Conservation (phyloP, 768 basidiomycete genomes). For the Lanmaoa pseudosensibilis region DNA sequence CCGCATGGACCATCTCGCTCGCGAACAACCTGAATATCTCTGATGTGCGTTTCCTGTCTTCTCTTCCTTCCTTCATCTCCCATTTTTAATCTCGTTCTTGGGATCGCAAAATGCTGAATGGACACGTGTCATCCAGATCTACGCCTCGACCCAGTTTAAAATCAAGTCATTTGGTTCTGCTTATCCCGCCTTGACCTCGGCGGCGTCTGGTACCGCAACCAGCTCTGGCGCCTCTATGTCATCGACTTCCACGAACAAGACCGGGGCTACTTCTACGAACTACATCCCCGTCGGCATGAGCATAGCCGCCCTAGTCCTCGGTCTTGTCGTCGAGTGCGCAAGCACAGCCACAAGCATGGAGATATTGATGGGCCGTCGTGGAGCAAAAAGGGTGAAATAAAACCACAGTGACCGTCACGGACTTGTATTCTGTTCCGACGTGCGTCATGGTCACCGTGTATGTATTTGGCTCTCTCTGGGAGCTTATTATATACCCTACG, state of each 20-base stretch:
- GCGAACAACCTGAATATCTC: conserved; percentile 50
- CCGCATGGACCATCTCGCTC: conserved; percentile 48
- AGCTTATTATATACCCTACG: conserved; percentile 18
- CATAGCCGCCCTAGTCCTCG: conserved; percentile 28
- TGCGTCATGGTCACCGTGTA: conserved; percentile 1
- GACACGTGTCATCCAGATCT: conserved; percentile 43
- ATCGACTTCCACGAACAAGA: conserved; percentile 16
- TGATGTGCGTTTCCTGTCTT: conserved; percentile 44
- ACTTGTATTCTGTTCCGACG: not conserved
- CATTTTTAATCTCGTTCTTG: not conserved
- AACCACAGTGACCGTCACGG: not conserved
- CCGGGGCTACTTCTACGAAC: conserved; percentile 13
- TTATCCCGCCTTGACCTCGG: conserved; percentile 44
- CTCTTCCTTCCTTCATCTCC: not conserved
- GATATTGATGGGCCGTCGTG: not conserved
- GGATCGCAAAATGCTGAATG: not conserved
- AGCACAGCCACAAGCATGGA: conserved; percentile 1
- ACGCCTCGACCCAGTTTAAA: conserved; percentile 58
- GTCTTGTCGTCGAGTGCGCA: conserved; percentile 28
- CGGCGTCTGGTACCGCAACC: conserved; percentile 27
- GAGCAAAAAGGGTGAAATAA: not conserved
- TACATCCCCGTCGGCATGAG: conserved; percentile 31
- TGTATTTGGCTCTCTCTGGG: not conserved
- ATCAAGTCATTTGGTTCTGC: conserved; percentile 55
- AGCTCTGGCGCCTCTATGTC: conserved; percentile 16